Evolutionary conservation across 495 filamentous ascomycete species (phyloP).

Genomic region (Xanthoparmelia taractica): DNA sequence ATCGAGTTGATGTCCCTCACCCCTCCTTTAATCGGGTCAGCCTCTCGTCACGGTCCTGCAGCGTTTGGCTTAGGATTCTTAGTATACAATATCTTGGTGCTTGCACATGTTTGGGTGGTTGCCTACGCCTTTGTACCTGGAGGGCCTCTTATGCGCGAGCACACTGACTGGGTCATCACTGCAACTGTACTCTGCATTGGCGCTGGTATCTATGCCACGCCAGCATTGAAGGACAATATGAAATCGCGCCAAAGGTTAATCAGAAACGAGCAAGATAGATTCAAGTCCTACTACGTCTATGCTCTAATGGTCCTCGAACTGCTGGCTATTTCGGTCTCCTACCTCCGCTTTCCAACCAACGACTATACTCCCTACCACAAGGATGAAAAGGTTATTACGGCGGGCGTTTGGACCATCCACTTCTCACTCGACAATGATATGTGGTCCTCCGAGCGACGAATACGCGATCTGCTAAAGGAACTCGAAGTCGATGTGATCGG

Average conservation of each 20-base stretch:
- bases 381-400: slow-evolving; percentile 76
- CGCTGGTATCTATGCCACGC: slow-evolving; percentile 71
- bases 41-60: slow-evolving; percentile 65
- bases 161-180: slow-evolving; percentile 90
- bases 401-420: slow-evolving; percentile 98
- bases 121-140: slow-evolving; percentile 99
- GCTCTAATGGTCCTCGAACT: slow-evolving; percentile 66
- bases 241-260: slow-evolving; percentile 15
- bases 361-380: slow-evolving; percentile 86
- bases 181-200: slow-evolving; percentile 78
- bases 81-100: slow-evolving; percentile 80
- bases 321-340: slow-evolving; percentile 70
- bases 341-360: slow-evolving; percentile 89
- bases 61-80: slow-evolving; percentile 81
- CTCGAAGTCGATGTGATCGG: slow-evolving; percentile 92
- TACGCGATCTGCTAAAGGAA: slow-evolving; percentile 87
- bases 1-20: slow-evolving; percentile 77
- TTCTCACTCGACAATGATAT: slow-evolving; percentile 98
- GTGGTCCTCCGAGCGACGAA: slow-evolving; percentile 93
- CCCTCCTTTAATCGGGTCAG: slow-evolving; percentile 65
- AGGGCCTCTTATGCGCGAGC: slow-evolving; percentile 85
- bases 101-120: slow-evolving; percentile 97
- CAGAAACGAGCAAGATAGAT: slow-evolving; percentile 45
- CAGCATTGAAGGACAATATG: slow-evolving; percentile 31
- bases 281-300: slow-evolving; percentile 65